Evolutionary conservation across 805 yeast genomes (phyloP), one percentile per base, ranked within the genome.

Genomic region (Sugiyamaella smithiae): DNA sequence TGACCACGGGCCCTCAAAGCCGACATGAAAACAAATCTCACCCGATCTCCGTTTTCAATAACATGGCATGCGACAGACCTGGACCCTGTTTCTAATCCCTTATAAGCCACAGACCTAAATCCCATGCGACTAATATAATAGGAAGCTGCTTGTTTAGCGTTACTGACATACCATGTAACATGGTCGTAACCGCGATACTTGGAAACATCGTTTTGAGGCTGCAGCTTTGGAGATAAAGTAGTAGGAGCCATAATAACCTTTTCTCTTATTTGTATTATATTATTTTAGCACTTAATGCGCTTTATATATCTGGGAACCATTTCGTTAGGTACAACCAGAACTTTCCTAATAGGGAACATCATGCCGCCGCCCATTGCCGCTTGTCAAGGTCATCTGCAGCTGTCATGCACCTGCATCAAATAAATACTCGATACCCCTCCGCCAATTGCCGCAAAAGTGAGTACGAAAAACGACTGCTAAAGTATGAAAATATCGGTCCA

Each of bases 151-250:
- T 78, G 79, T 51, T 78, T 80, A 20, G 91, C 85, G 54, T 85
- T 85, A n/a, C 87, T 77, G 9, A 82, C 84, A 52, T 82, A 84
- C 73, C 84, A 78, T 11, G 84, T 82, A 2, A 85, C 72, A 57
- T 82, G 83, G 65, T 78, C 82, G 60, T 82, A 85, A n/a, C 75
- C 78, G 19, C 46, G 49, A 35, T 55, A 61, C 31, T 37, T 32
- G 4, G 22, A 23, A 20, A 35, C 38, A 4, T 14, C 38, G 22
- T 35, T 19, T 14, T 14, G 22, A 3, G 38, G 19, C 5, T 14
- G 11, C 20, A 7, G 16, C 19, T 16, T 19, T n/a, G 33, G 33
- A 35, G 32, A 40, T 40, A 40, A 33, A 14, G 31, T 25, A 25
- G 43, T 37, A 17, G 41, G 28, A 5, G 43, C 33, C 33, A 25